These are phyloP conservation scores for Homolaphlyctis polyrhiza DNA, from an alignment of 371 early-diverging fungal genomes.

Conservation along the genomic window DNA sequence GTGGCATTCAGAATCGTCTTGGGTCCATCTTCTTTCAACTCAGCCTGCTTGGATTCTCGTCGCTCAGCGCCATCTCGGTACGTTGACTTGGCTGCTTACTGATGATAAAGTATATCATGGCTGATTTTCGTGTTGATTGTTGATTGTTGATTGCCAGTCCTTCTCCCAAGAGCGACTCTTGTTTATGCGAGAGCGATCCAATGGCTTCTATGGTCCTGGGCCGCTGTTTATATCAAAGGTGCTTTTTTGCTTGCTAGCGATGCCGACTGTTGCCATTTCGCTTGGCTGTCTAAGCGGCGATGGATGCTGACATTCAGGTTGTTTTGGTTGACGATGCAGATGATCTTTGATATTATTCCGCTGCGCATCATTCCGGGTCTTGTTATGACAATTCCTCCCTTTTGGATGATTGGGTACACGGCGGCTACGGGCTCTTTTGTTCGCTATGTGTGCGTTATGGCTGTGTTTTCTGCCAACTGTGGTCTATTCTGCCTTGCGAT, in stretches of 20 bases:
- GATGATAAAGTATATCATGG: too few relatives aligned
- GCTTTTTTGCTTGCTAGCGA: neutral
- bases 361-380: constrained; percentile 78
- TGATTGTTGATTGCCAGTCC: neutral
- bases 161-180: constrained; percentile 69
- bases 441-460: constrained; percentile 74
- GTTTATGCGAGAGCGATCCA: constrained; percentile 78
- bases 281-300: too few relatives aligned
- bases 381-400: constrained; percentile 72
- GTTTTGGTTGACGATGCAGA: constrained; percentile 21
- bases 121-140: neutral
- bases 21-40: constrained; percentile 80
- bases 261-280: too few relatives aligned
- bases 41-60: constrained; percentile 74
- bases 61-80: constrained; percentile 65
- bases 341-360: constrained; percentile 76
- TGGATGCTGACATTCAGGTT: neutral
- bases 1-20: constrained; percentile 84
- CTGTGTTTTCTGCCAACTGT: constrained; percentile 79
- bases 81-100: neutral
- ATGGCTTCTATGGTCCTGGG: constrained; percentile 75
- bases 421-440: constrained; percentile 57
- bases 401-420: constrained; percentile 83
- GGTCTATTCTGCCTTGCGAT: constrained; percentile 75
- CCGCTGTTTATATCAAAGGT: constrained; percentile 66